phyloP scores from a whole-genome alignment of 495 filamentous ascomycete species.

The Rhypophila decipiens region DNA sequence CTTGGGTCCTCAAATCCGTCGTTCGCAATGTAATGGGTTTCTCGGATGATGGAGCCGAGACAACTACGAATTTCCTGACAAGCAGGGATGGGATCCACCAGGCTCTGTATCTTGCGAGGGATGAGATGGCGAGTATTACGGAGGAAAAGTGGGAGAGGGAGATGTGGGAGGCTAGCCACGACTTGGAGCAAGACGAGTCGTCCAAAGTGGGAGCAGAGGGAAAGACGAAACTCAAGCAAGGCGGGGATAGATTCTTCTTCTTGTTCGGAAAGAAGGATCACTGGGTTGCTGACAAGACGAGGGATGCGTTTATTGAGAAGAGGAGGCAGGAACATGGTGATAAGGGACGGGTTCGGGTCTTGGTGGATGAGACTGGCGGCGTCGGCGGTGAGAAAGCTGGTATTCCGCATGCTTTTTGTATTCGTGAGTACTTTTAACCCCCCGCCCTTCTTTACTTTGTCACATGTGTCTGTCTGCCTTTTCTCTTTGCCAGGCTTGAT shows the following conservation, averaged over 20 bases:
- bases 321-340: slow-evolving; percentile 28
- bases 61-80: slow-evolving; percentile 58
- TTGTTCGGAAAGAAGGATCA: slow-evolving; percentile 73
- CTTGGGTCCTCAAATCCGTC: slow-evolving; percentile 31
- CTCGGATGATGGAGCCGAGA: slow-evolving; percentile 48
- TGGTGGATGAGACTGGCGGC: slow-evolving; percentile 68
- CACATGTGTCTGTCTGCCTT: slow-evolving; percentile 10
- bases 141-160: slow-evolving; percentile 73
- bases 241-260: slow-evolving; percentile 52
- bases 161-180: slow-evolving; percentile 64
- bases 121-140: slow-evolving; percentile 74
- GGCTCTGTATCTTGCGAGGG: slow-evolving; percentile 51
- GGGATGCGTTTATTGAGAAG: slow-evolving; percentile 69
- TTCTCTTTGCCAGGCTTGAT: too few species aligned
- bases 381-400: too few species aligned
- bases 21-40: slow-evolving; percentile 47
- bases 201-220: slow-evolving; percentile 2
- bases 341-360: slow-evolving; percentile 53
- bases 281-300: slow-evolving; percentile 73
- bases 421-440: slow-evolving; percentile 47
- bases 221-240: not conserved
- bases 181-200: slow-evolving; percentile 22
- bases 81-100: slow-evolving; percentile 61
- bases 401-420: slow-evolving; percentile 76
- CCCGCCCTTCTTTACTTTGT: not conserved